Conservation (phyloP, 2,329 filamentous ascomycete genomes). For the Grosmannia penicillata region DNA sequence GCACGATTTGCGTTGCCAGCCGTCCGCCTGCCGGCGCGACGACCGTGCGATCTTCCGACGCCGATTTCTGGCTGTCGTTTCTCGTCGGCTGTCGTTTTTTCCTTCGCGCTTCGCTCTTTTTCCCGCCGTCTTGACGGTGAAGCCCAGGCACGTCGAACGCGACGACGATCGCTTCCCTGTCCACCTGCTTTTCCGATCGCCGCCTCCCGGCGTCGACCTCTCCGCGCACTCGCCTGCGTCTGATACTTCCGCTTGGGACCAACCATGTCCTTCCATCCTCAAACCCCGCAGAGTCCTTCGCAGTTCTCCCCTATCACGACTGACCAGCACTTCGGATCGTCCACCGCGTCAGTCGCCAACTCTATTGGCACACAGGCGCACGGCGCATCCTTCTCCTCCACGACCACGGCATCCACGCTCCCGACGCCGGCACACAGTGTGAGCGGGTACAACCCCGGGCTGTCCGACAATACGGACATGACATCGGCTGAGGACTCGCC, state of each 20-base stretch:
- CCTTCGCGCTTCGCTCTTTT: background rate
- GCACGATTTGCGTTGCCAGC: slow-evolving; percentile 1
- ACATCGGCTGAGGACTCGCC: slow-evolving; percentile 35
- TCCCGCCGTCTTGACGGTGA: too few relatives aligned
- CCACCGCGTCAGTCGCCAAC: slow-evolving; percentile 6
- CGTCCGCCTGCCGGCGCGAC: slow-evolving; percentile 7
- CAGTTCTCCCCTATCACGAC: slow-evolving; percentile 42
- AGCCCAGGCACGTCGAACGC: too few relatives aligned
- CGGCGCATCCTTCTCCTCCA: slow-evolving; percentile 30
- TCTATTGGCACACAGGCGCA: slow-evolving; percentile 25
- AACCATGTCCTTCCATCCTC: slow-evolving; percentile 53
- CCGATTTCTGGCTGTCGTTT: background rate
- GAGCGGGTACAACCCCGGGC: slow-evolving; percentile 33
- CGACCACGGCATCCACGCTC: slow-evolving; percentile 31
- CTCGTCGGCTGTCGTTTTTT: background rate
- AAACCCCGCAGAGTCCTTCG: slow-evolving; percentile 53
- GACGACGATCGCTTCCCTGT: too few relatives aligned
- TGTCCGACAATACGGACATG: slow-evolving; percentile 26
- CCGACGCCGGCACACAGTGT: slow-evolving; percentile 50
- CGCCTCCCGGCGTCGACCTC: background rate
- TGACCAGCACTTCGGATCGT: slow-evolving; percentile 27
- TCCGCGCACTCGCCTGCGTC: background rate
- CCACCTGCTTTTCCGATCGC: background rate
- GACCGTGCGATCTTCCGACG: slow-evolving; percentile 3
- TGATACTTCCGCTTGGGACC: slow-evolving; percentile 10